A percentile compares a stretch with the other conserved stretches of the same genome.
phyloP scores from a whole-genome alignment of 116 monocot genomes.

The Trichopus zeylanicus region DNA sequence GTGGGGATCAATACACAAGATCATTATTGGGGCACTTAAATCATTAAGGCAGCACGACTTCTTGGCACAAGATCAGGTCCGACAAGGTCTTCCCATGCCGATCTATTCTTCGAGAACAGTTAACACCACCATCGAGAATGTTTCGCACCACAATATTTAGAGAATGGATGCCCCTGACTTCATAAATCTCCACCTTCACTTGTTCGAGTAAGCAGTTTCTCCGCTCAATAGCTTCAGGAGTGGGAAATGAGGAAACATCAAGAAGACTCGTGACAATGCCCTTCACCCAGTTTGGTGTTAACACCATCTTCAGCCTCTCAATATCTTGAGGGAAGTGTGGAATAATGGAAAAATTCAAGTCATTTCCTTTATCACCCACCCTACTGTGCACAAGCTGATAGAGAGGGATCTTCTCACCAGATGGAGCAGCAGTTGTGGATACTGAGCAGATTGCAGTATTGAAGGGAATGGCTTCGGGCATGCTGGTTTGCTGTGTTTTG shows the following conservation, averaged over 20 bases:
- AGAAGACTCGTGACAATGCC: conserved; percentile 44
- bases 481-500: neutral
- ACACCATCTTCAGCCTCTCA: conserved; percentile 47
- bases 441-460: neutral
- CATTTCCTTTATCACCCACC: conserved; percentile 94
- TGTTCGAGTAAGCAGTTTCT: conserved; percentile 17
- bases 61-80: conserved; percentile 74
- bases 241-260: conserved; percentile 26
- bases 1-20: neutral
- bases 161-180: conserved; percentile 63
- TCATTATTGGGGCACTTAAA: conserved; percentile 33
- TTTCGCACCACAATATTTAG: conserved; percentile 81
- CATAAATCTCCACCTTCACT: conserved; percentile 70
- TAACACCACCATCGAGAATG: conserved; percentile 91
- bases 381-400: conserved; percentile 78
- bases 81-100: conserved; percentile 92
- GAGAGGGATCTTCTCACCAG: conserved; percentile 49
- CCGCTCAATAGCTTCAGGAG: conserved; percentile 10
- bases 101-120: conserved; percentile 89
- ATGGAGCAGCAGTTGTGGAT: conserved; percentile 24
- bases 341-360: conserved; percentile 86
- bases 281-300: conserved; percentile 74
- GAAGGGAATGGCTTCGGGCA: neutral
- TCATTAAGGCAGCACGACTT: conserved; percentile 52
- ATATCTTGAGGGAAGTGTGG: conserved; percentile 71